These are phyloP conservation scores for Scutellaria minor DNA, from an alignment of 257 asterid genomes.

Conservation along the genomic window DNA sequence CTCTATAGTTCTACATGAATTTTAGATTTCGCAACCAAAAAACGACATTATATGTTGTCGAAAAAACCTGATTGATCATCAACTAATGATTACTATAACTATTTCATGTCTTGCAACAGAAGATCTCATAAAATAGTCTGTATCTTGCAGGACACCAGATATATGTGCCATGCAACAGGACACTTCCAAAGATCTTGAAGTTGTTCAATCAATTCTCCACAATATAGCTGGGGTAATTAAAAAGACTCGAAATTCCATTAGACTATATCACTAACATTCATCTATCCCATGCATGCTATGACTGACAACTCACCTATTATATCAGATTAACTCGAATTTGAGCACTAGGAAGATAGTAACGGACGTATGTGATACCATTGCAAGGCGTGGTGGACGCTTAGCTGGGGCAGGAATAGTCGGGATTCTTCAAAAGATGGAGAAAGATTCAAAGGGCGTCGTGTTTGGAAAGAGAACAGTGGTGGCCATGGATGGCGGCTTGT, in stretches of 20 bases:
- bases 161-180: slow-evolving; percentile 80
- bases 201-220: slow-evolving; percentile 62
- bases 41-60: too few species aligned
- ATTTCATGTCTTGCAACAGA: too few species aligned
- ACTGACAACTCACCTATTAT: background rate
- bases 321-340: slow-evolving; percentile 49
- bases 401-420: slow-evolving; percentile 86
- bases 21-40: too few species aligned
- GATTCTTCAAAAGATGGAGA: slow-evolving; percentile 78
- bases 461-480: slow-evolving; percentile 79
- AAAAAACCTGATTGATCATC: too few species aligned
- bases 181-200: slow-evolving; percentile 63
- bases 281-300: too few species aligned
- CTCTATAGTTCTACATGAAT: too few species aligned
- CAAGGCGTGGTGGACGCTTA: slow-evolving; percentile 76
- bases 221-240: slow-evolving; percentile 61
- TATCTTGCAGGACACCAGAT: slow-evolving; percentile 68
- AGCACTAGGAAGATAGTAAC: slow-evolving; percentile 52
- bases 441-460: slow-evolving; percentile 53
- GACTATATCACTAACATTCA: background rate
- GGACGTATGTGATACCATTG: slow-evolving; percentile 65
- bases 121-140: background rate
- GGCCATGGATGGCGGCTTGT: slow-evolving; percentile 90
- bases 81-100: too few species aligned
- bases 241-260: background rate